Base-by-base conservation (phyloP, 345 rosid genomes). In the Fremontodendron californicum region DNA sequence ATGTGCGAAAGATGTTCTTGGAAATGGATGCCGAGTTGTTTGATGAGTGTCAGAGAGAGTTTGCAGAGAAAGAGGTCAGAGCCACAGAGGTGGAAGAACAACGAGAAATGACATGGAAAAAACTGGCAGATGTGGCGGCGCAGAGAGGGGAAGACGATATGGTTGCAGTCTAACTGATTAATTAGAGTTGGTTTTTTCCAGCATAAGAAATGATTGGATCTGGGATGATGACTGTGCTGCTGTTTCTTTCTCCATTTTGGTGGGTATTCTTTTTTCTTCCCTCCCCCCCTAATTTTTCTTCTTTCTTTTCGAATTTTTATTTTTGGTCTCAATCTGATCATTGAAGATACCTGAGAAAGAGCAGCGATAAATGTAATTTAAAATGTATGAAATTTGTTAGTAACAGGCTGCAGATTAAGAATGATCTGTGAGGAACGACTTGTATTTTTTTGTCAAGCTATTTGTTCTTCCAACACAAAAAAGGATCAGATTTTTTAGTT, bases 1-100 rank as follows among this genome's bases (percentile, higher is more conserved):
- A 94, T 74, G 89, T 94, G 33, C 79, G 84, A 75, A 92, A 89
- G 79, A 91, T 94, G 96, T 92, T 94, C 82, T 52, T 90, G 84
- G 98, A 92, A 74, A 92, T 94, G 97, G 97, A 94, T 45, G 65
- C 80, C 0, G 97, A 92, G 72, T 86, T 90, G 74, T 92, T 94
- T 60, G 94, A 91, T 40, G 96, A 87, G 74, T 94, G 97, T 72
- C 88, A 87, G 85, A 86, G 78, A 80, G 86, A 91, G 57, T 87
- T 80, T 27, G 75, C 81, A 80, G 98, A 92, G 86, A 91, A 91
- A 81, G 86, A 84, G 83, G 82, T 86, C 10, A 87, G 75, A 64
- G 91, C 87, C 19, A 80, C 75, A 78, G 94, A 89, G 27, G 83
- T 87, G 54, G 90, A 91, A 84, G 92, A 92, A 79, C 91, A 85